Evolutionary conservation across 108 stramenopile genomes (phyloP).

Genomic region (Pelagomonas calceolata): DNA sequence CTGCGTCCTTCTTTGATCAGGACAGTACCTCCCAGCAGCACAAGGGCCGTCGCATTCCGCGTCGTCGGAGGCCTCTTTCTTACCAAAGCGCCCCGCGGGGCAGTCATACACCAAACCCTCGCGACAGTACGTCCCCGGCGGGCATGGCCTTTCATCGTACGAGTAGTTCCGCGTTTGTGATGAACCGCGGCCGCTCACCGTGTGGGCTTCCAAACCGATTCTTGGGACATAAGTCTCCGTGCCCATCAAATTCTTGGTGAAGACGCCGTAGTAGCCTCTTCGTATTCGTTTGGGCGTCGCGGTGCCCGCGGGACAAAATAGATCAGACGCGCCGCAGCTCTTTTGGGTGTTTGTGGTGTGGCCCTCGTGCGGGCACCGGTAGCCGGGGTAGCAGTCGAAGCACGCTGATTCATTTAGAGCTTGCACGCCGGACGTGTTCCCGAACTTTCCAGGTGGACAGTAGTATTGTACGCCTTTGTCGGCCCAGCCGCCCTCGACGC

Average conservation of each 20-base stretch:
- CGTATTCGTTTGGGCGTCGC: not conserved
- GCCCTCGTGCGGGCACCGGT: not conserved
- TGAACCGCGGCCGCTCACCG: too few relatives aligned
- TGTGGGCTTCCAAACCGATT: too few relatives aligned
- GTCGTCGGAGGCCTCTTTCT: not conserved
- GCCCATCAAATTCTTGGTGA: not conserved
- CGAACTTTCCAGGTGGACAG: not conserved
- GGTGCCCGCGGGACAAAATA: not conserved
- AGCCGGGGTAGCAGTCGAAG: not conserved
- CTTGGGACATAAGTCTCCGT: too few relatives aligned
- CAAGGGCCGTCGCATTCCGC: slow-evolving; percentile 2
- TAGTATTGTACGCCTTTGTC: not conserved
- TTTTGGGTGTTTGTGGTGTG: not conserved
- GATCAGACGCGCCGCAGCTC: not conserved
- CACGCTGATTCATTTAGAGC: not conserved
- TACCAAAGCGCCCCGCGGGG: not conserved
- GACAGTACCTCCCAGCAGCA: not conserved
- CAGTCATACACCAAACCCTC: not conserved
- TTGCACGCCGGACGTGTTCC: not conserved
- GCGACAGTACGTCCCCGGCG: not conserved
- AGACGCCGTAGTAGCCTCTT: not conserved
- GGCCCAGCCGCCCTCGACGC: not conserved
- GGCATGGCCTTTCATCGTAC: not conserved
- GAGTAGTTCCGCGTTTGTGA: too few relatives aligned
- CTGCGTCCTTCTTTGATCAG: not conserved